Evolutionary conservation across 2,329 filamentous ascomycete genomes (phyloP), one percentile per base, ranked within the genome.

Genomic region (Pyricularia sp.): DNA sequence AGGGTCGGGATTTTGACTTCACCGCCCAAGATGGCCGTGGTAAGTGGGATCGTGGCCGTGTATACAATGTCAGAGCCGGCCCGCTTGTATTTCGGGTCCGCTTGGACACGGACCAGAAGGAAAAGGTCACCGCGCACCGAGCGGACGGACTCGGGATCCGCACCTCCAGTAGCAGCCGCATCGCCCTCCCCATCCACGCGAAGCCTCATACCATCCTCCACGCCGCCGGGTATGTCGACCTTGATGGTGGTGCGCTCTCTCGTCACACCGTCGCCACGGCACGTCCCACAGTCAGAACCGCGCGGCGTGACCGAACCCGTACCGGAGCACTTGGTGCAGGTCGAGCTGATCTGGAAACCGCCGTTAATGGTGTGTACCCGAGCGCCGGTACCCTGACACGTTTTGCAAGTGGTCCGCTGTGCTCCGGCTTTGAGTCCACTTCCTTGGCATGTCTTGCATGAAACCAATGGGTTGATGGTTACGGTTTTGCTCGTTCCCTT

Each of bases 121-220:
- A 94, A 97, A 23, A 99, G 86, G 76, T 99, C 94, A 73, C 95
- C 95, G 63, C 88, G 89, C 74, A 90, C 84, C n/a, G 86, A 87
- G 71, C 86, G 86, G 11, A 85, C 82, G 70, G 88, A 86, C 31
- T 88, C 83, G 64, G 89, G 86, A 36, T 87, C 85, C 20, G 87
- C 83, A 28, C 88, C 85, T 64, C 93, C 92, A 28, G 92, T 94
- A 10, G 89, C 83, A 26, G 95, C 91, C 20, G 92, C 90, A 76
- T 99, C 94, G 72, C 95, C 95, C 76, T 96, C 93, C 30, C 92
- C 92, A 70, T 89, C 88, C 31, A 99, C 87, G 68, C 92, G 87
- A 74, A 99, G 81, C 69, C 93, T 88, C 94, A 98, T 98, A 69
- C 94, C 94, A 77, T 99, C 94, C 77, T 98, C 95, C 36, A 99